Evolutionary conservation across 1,284 basidiomycete genomes (phyloP).

Genomic region (Ganoderma lingzhi): DNA sequence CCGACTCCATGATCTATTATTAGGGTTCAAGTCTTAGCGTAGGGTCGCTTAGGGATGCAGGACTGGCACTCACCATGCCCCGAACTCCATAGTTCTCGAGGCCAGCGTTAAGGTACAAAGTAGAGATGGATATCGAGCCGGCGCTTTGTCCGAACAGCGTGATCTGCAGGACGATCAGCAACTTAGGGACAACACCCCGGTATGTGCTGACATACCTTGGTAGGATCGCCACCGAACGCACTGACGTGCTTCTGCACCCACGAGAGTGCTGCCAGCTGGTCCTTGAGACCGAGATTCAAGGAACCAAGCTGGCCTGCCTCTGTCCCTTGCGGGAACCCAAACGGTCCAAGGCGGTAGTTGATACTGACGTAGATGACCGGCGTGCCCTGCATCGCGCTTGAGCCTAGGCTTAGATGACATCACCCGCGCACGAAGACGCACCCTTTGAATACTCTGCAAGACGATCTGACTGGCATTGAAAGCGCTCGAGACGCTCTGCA

Average conservation of each 20-base stretch:
- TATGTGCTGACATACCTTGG: conserved; percentile 41
- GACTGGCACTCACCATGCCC: conserved; percentile 46
- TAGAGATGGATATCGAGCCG: conserved; percentile 54
- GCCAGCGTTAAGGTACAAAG: conserved; percentile 51
- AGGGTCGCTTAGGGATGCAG: too few species aligned
- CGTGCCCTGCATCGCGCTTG: conserved; percentile 46
- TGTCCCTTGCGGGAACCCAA: conserved; percentile 57
- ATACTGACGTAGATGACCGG: too few species aligned
- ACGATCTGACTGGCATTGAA: conserved; percentile 55
- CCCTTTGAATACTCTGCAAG: conserved; percentile 52
- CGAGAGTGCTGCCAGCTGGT: conserved; percentile 52
- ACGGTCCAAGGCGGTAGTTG: conserved; percentile 49
- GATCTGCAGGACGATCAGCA: conserved; percentile 42
- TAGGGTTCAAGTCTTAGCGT: too few species aligned
- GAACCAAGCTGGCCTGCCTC: conserved; percentile 48
- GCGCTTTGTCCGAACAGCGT: conserved; percentile 65
- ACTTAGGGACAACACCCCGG: too few species aligned
- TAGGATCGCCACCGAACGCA: conserved; percentile 37
- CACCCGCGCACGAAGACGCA: conserved; percentile 36
- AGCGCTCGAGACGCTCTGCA: conserved; percentile 30
- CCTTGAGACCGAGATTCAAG: conserved; percentile 55
- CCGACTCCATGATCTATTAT: conserved; percentile 27
- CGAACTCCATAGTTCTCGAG: conserved; percentile 47
- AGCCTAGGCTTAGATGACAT: neutral
- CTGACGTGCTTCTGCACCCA: conserved; percentile 59